A percentile compares a stretch with the other conserved stretches of the same genome.
These are phyloP conservation scores for Setaria viridis DNA, from an alignment of 202 grass and related monocot genomes.

Conservation along the genomic window DNA sequence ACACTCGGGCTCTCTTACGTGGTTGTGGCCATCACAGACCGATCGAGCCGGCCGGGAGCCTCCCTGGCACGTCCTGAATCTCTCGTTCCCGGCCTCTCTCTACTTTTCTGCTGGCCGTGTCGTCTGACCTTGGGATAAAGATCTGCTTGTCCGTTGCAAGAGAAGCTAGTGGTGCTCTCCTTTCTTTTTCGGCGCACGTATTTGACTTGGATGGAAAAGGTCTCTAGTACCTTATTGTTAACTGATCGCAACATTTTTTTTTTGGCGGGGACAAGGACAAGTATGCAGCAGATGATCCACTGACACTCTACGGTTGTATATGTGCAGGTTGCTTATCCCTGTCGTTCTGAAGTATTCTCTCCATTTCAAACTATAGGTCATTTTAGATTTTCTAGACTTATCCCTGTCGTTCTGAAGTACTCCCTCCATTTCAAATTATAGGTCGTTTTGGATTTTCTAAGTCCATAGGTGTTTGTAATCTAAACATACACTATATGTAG, in stretches of 20 bases:
- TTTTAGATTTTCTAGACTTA: too few relatives aligned
- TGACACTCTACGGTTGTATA: not conserved
- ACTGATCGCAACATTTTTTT: not conserved
- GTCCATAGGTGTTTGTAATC: too few relatives aligned
- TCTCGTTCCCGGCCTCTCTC: not conserved
- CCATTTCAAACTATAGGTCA: too few relatives aligned
- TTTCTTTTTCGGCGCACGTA: not conserved
- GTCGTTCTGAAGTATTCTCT: not conserved
- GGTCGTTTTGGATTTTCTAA: too few relatives aligned
- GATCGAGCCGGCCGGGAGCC: not conserved
- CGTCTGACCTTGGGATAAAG: constrained; percentile 12
- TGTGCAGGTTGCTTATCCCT: not conserved
- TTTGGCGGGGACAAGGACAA: not conserved
- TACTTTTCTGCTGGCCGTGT: not conserved
- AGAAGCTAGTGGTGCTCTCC: constrained; percentile 9
- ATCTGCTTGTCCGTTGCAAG: constrained; percentile 28
- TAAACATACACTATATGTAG: too few relatives aligned
- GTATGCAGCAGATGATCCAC: not conserved
- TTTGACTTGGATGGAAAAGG: constrained; percentile 17
- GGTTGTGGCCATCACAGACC: not conserved
- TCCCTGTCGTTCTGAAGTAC: too few relatives aligned
- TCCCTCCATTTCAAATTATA: too few relatives aligned
- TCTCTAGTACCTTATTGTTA: too few relatives aligned
- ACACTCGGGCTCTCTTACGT: not conserved
- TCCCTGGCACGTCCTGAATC: not conserved